Base-by-base conservation (phyloP, 345 rosid species). In the Acer saccharum region DNA sequence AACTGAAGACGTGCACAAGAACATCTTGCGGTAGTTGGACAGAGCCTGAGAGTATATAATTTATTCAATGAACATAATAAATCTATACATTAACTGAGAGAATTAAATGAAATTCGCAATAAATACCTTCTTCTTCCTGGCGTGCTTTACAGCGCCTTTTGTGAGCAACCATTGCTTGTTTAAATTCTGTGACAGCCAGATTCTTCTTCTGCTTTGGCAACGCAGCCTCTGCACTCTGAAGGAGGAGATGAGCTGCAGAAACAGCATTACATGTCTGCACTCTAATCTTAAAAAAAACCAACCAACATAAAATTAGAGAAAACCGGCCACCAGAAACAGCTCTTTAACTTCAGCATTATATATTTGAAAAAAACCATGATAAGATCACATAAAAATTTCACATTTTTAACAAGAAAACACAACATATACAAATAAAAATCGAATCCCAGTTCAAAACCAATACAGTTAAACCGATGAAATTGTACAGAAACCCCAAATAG, bases 121-220 rank as follows among this genome's bases (percentile, higher is more conserved):
- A 10, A 12, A 12, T 74, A 91, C 95, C 85, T 43, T 76, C 79
- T 75, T 78, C 83, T 78, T 88, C 83, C 66, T 57, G 84, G 61
- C 50, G 84, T n/a, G 84, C 78, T 81, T 89, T 95, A 63, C 69
- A 25, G n/a, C 78, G 84, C 78, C 94, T 90, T 81, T 86, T 92
- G 21, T 77, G 85, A 72, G 94, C 92, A 79, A 95, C 90, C 82
- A 82, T 92, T 6, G 99, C 94, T 27, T 86, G 92, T 83, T 89
- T 95, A 79, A 87, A 91, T 85, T 93, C 94, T 18, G 81, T 80
- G 68, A 89, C 74, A 35, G 91, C 95, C 74, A 87, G 71, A 78
- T 78, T 92, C 81, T 84, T 95, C 88, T 89, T 93, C 86, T 95
- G 98, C 88, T 95, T 95, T 0, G 98, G 99, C 71, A 95, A 67